Percentiles rank a stretch among this genome's conserved stretches.
Evolutionary conservation across 495 filamentous ascomycete genomes (phyloP).

Genomic region (Xylaria longipes): DNA sequence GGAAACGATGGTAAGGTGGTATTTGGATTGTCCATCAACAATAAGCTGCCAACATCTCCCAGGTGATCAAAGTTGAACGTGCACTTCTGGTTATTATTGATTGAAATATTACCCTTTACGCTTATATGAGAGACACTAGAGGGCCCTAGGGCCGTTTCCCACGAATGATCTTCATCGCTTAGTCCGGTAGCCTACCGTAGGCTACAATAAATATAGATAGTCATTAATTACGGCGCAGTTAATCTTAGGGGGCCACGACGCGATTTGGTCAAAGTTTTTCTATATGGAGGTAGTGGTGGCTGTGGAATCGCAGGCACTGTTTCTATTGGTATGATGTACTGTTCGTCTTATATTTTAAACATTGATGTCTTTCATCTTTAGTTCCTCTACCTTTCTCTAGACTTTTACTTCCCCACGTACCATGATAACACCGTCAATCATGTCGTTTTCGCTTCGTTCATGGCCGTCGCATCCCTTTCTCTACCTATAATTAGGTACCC

Average conservation of each 20-base stretch:
- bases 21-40: slow-evolving; percentile 4
- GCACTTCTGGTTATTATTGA: slow-evolving; percentile 13
- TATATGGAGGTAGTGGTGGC: too few species aligned
- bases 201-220: too few species aligned
- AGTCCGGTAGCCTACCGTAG: too few species aligned
- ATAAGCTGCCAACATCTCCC: not conserved
- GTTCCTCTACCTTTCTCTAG: not conserved
- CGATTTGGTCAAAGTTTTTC: too few species aligned
- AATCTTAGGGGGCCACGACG: too few species aligned
- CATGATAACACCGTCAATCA: not conserved
- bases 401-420: not conserved
- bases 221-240: too few species aligned
- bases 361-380: not conserved
- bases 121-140: too few species aligned
- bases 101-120: slow-evolving; percentile 1
- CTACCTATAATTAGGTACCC: not conserved
- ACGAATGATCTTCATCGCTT: too few species aligned
- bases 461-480: not conserved
- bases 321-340: not conserved
- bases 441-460: not conserved
- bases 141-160: too few species aligned
- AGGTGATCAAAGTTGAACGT: slow-evolving; percentile 14
- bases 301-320: too few species aligned
- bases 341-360: not conserved
- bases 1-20: slow-evolving; percentile 3